These are phyloP conservation scores for Sporobolomyces roseus DNA, from an alignment of 768 basidiomycete genomes.

Conservation along the genomic window DNA sequence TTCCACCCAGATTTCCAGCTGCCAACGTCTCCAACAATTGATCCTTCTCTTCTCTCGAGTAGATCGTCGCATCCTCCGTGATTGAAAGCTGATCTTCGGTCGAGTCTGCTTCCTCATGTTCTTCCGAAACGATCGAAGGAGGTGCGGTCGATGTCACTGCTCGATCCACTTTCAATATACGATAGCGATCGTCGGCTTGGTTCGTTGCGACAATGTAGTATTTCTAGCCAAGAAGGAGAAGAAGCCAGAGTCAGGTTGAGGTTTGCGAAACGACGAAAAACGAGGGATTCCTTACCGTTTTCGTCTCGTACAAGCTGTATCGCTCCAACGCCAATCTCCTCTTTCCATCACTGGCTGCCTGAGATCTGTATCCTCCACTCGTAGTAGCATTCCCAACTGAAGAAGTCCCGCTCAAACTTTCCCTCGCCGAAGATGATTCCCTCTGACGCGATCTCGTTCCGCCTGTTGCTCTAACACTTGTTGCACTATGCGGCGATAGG, in stretches of 20 bases:
- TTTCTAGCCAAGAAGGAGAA: conserved; percentile 50
- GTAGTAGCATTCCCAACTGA: no score
- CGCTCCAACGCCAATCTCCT: conserved; percentile 58
- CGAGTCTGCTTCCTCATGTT: conserved; percentile 9
- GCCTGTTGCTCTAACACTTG: no score
- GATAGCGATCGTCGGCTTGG: conserved; percentile 77
- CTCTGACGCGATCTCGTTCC: no score
- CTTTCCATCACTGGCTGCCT: no score
- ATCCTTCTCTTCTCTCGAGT: conserved; percentile 83
- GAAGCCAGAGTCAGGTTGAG: background rate
- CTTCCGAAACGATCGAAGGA: background rate
- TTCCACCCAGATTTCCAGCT: conserved; percentile 87
- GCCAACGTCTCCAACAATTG: conserved; percentile 90
- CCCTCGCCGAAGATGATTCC: no score
- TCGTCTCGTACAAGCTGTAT: conserved; percentile 90
- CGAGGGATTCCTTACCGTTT: conserved; percentile 51
- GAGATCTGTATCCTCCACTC: no score
- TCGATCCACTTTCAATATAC: conserved; percentile 89
- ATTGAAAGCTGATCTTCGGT: conserved; percentile 9
- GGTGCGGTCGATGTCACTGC: conserved; percentile 1
- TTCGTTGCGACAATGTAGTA: conserved; percentile 92
- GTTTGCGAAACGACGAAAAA: background rate
- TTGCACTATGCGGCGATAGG: background rate
- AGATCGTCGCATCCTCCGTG: conserved; percentile 84
- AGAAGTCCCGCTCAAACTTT: no score